Percentiles rank a stretch among this genome's conserved stretches.
Evolutionary conservation across 371 early-diverging fungal species (phyloP).

Genomic region (Zopfochytrium polystomum): DNA sequence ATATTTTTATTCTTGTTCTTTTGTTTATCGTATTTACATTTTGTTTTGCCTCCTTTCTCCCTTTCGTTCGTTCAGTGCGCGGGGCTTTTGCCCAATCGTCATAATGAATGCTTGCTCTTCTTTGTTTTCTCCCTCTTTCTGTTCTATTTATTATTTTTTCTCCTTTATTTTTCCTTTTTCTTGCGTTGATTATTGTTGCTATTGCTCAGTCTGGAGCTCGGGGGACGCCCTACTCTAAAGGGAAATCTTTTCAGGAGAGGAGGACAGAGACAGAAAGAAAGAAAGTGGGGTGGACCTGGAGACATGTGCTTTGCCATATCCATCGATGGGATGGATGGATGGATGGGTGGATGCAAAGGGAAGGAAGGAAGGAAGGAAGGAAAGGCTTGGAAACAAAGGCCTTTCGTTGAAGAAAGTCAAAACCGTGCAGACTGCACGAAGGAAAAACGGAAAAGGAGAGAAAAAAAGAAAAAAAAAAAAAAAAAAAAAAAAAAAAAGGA

Average conservation of each 20-base stretch:
- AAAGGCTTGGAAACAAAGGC: too few relatives aligned
- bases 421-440: not conserved
- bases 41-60: too few relatives aligned
- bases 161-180: too few relatives aligned
- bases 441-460: too few relatives aligned
- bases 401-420: too few relatives aligned
- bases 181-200: too few relatives aligned
- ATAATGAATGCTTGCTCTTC: not conserved
- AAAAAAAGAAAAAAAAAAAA: not conserved
- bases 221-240: too few relatives aligned
- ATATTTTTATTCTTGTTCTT: not conserved
- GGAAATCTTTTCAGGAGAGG: not conserved
- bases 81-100: too few relatives aligned
- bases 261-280: not conserved
- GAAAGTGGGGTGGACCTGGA: not conserved
- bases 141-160: not conserved
- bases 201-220: too few relatives aligned
- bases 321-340: not conserved
- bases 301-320: not conserved
- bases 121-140: not conserved
- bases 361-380: not conserved
- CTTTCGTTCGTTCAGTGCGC: too few relatives aligned
- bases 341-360: not conserved
- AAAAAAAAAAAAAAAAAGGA: too few relatives aligned
- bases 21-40: not conserved